phyloP scores from a whole-genome alignment of 2,329 filamentous ascomycete genomes.

The Cryphonectria parasitica region DNA sequence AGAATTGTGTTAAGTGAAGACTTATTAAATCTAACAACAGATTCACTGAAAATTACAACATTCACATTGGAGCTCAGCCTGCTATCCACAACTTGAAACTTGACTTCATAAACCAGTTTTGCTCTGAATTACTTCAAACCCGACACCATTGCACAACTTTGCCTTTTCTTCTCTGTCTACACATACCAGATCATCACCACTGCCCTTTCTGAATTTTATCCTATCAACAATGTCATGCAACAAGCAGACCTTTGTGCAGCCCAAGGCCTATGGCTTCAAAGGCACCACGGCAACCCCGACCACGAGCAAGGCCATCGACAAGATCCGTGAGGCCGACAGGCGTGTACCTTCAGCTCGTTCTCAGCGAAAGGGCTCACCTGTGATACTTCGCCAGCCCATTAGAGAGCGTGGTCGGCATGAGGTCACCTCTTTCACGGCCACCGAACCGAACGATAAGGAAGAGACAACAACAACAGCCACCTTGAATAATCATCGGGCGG shows the following conservation, averaged over 20 bases:
- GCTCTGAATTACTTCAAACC: not conserved
- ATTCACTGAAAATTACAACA: not conserved
- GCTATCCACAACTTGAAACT: too few relatives aligned
- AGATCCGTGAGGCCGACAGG: too few relatives aligned
- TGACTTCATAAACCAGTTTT: not conserved
- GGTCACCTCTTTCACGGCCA: not conserved
- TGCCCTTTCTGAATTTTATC: not conserved
- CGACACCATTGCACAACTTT: too few relatives aligned
- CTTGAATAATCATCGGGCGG: not conserved
- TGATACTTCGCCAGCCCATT: too few relatives aligned
- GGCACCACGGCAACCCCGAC: too few relatives aligned
- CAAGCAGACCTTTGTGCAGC: not conserved
- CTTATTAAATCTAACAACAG: too few relatives aligned
- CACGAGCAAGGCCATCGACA: too few relatives aligned
- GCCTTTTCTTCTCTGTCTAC: not conserved
- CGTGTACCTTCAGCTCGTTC: too few relatives aligned
- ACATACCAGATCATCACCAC: not conserved
- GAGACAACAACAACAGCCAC: not conserved
- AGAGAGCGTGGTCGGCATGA: too few relatives aligned
- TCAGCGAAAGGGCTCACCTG: too few relatives aligned
- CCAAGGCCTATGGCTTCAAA: not conserved
- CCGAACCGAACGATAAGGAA: not conserved
- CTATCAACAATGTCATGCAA: not conserved
- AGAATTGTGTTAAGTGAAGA: too few relatives aligned
- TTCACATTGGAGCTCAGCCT: too few relatives aligned